Percentiles rank a stretch among this genome's conserved stretches.
phyloP scores from a whole-genome alignment of 257 asterid species.

The Fraxinus excelsior region DNA sequence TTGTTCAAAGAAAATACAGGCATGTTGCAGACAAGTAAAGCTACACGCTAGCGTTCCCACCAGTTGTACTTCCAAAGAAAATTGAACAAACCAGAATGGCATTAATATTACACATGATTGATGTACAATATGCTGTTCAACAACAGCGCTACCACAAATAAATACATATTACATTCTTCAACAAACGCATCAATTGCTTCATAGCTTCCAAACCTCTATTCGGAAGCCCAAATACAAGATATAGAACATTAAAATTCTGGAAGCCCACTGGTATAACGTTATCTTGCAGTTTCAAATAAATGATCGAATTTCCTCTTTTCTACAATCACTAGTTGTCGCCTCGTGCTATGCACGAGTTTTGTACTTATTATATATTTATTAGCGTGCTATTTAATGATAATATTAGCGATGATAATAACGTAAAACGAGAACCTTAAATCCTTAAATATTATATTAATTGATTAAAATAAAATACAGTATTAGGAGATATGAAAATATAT shows the following conservation, averaged over 20 bases:
- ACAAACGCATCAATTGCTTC: conserved; percentile 30
- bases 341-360: no score
- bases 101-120: conserved; percentile 19
- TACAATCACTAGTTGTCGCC: no score
- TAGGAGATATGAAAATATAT: no score
- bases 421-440: no score
- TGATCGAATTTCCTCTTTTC: conserved; percentile 24
- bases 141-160: neutral
- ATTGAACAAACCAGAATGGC: neutral
- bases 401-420: no score
- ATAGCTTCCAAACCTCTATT: conserved; percentile 16
- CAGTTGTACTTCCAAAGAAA: neutral
- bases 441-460: no score
- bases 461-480: no score
- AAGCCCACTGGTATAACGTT: conserved; percentile 2
- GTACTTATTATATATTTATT: no score
- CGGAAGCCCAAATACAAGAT: conserved; percentile 11
- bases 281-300: conserved; percentile 27
- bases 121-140: conserved; percentile 25
- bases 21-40: neutral
- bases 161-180: neutral
- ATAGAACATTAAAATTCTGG: conserved; percentile 16
- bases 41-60: neutral
- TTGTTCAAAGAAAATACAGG: no score
- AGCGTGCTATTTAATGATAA: no score